Conservation (phyloP, 164 flowering plant genomes). For the Umbilicus rupestris region DNA sequence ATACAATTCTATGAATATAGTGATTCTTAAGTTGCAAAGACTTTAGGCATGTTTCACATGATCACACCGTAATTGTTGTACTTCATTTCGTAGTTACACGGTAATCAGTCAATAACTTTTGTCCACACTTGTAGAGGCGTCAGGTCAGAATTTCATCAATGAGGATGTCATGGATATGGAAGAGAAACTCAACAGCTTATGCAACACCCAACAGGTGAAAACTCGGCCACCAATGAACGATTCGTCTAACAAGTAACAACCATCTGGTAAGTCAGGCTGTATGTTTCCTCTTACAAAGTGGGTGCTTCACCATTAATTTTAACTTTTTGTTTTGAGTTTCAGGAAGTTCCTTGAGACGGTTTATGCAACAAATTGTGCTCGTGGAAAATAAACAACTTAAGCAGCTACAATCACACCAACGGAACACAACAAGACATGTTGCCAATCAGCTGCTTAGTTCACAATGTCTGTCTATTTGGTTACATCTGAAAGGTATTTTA, state of each 20-base stretch:
- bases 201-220: not conserved
- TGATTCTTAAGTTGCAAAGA: not conserved
- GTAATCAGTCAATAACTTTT: not conserved
- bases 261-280: not conserved
- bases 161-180: conserved; percentile 2
- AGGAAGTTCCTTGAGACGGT: no score
- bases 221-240: not conserved
- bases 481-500: not conserved
- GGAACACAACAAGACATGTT: not conserved
- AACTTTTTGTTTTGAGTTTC: no score
- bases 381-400: no score
- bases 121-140: not conserved
- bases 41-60: not conserved
- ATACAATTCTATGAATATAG: not conserved
- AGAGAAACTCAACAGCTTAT: not conserved
- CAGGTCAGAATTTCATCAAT: not conserved
- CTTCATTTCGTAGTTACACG: not conserved
- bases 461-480: not conserved
- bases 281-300: not conserved
- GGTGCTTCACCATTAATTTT: not conserved
- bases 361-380: no score
- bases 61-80: not conserved
- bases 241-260: not conserved
- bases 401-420: no score
- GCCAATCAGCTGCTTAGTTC: not conserved